Conservation (phyloP, 768 basidiomycete species). For the Trametes gibbosa region DNA sequence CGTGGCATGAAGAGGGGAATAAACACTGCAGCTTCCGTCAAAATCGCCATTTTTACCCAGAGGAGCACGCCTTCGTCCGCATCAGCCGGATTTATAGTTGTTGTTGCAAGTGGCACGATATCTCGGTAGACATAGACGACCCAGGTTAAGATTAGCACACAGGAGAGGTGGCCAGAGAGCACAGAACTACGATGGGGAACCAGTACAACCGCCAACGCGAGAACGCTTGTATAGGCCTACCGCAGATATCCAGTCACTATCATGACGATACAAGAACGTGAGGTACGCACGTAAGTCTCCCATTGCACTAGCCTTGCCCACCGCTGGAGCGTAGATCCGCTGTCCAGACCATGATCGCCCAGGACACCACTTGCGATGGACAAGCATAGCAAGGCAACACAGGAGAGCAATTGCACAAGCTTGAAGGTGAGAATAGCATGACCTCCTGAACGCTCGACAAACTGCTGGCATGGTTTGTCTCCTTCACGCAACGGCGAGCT, state of each 20-base stretch:
- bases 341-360: background rate
- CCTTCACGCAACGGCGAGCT: too few species aligned
- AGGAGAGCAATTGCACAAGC: background rate
- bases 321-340: background rate
- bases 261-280: too few species aligned
- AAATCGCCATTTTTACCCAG: slow-evolving; percentile 50
- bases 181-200: slow-evolving; percentile 22
- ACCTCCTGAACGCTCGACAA: background rate
- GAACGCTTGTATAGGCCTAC: slow-evolving; percentile 34
- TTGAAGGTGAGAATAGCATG: background rate
- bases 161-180: slow-evolving; percentile 43
- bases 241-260: background rate
- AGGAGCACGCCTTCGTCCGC: slow-evolving; percentile 42
- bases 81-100: slow-evolving; percentile 45
- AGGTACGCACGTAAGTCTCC: background rate
- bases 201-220: slow-evolving; percentile 29
- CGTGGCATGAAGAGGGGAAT: slow-evolving; percentile 56
- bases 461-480: too few species aligned
- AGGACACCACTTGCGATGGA: background rate
- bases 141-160: slow-evolving; percentile 46
- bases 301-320: background rate
- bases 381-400: background rate
- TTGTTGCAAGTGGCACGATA: slow-evolving; percentile 56
- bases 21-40: slow-evolving; percentile 41
- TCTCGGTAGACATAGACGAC: slow-evolving; percentile 52